Evolutionary conservation across 2,329 filamentous ascomycete species (phyloP).

Genomic region (Colletotrichum euphorbiae): DNA sequence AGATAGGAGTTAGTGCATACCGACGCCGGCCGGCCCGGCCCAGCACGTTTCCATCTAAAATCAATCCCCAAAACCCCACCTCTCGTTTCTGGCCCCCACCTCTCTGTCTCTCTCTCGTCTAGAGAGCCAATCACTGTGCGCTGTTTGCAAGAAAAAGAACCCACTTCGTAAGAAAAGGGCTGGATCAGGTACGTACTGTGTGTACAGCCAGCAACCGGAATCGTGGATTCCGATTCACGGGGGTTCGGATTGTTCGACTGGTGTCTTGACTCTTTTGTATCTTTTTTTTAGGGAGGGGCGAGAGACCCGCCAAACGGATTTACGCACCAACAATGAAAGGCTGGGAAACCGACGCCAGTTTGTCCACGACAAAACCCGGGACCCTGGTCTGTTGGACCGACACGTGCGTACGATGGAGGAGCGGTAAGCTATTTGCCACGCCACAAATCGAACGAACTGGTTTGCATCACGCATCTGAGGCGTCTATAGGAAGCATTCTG

Average conservation of each 20-base stretch:
- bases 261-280: neutral
- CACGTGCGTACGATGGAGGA: conserved; percentile 17
- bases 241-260: neutral
- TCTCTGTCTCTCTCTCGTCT: neutral
- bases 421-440: conserved; percentile 12
- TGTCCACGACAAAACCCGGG: neutral
- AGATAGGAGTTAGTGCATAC: too few species aligned
- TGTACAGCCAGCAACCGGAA: neutral
- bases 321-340: neutral
- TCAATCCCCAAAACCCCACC: too few species aligned
- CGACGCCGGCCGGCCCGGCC: too few species aligned
- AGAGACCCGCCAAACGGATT: neutral
- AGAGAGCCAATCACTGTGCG: conserved; percentile 2
- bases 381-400: conserved; percentile 12
- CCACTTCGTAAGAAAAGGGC: neutral
- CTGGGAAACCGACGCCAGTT: conserved; percentile 13
- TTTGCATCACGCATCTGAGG: conserved; percentile 8
- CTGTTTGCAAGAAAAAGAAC: neutral
- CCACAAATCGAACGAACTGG: neutral
- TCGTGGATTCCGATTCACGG: conserved; percentile 12
- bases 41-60: too few species aligned
- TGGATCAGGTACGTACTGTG: neutral
- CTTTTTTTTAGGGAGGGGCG: neutral
- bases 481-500: neutral
- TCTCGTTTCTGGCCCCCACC: neutral